Evolutionary conservation across 345 rosid genomes (phyloP), one percentile per base, ranked within the genome.

Genomic region (Arabis hirsuta): DNA sequence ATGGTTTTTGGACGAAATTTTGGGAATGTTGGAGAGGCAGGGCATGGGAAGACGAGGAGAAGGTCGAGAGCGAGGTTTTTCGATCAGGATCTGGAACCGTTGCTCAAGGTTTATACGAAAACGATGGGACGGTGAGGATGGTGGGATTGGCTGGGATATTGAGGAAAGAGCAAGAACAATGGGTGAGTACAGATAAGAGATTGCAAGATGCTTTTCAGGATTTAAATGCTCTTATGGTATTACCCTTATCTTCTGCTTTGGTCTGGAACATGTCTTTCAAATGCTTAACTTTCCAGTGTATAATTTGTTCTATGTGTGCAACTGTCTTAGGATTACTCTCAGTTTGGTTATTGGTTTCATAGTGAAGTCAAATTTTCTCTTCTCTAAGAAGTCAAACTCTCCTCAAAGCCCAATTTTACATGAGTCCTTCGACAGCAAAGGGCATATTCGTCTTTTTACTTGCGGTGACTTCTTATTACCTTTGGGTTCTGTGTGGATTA

Each of bases 101-200:
- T 11, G 58, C 78, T 2, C 87, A 87, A 67, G 89, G 96, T 48
- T 76, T 88, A 16, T 91, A 88, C 43, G 84, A 85, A 26, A 90
- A 82, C 55, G 98, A 91, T 56, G 96, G 91, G 31, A 69, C 86
- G 19, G 88, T 92, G 82, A 86, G 97, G 83, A 80, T 95, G 91
- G 93, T 86, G 19, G 99, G 99, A n/a, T 86, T 95, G 9, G 83
- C 96, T 16, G 96, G 99, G n/a, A 90, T 95, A 32, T 34, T 95
- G 61, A 87, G 96, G 90, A 95, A 91, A 39, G 98, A 95, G 79
- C 92, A 95, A 76, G 92, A 95, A 73, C 83, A 75, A 66, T 95
- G 99, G 98, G 97, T 91, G 79, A 91, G 73, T 65, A 95, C 99
- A 7, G 98, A 90, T 55, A 95, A 88, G 90, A 88, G 88, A 82